Percentiles rank a stretch among this genome's conserved stretches.
Conservation (phyloP, 768 basidiomycete genomes). For the Pisolithus microcarpus region DNA sequence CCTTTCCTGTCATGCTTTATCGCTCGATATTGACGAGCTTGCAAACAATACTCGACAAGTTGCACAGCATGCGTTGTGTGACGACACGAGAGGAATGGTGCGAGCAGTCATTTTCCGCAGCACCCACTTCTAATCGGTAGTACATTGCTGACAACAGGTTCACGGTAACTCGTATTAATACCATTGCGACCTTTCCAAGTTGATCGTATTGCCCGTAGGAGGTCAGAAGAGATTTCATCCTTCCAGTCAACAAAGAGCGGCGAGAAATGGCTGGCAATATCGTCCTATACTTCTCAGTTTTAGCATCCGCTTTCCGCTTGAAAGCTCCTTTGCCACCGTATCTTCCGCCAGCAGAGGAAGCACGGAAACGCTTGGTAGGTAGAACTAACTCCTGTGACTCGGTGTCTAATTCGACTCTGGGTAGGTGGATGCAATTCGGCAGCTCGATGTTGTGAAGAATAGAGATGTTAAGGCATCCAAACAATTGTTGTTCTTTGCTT, state of each 20-base stretch:
- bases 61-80: constrained; percentile 97
- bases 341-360: constrained; percentile 85
- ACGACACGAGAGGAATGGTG: constrained; percentile 93
- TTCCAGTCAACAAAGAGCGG: constrained; percentile 83
- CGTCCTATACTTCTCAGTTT: constrained; percentile 78
- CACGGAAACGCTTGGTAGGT: constrained; percentile 69
- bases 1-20: constrained; percentile 84
- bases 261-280: constrained; percentile 95
- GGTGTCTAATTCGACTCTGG: not conserved
- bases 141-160: constrained; percentile 43
- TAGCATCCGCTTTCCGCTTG: constrained; percentile 72
- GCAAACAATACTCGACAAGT: constrained; percentile 77
- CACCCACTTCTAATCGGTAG: constrained; percentile 6
- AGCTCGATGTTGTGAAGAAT: constrained; percentile 81
- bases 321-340: constrained; percentile 96
- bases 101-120: constrained; percentile 13
- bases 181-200: not conserved
- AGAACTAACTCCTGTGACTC: not conserved
- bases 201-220: constrained; percentile 36
- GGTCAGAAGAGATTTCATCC: constrained; percentile 79
- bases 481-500: constrained; percentile 90
- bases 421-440: constrained; percentile 76
- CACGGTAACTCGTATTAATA: constrained; percentile 39
- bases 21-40: constrained; percentile 74
- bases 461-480: constrained; percentile 75